These are phyloP conservation scores for Exophiala sp. DNA, from an alignment of 2,329 filamentous ascomycete genomes.

Conservation along the genomic window DNA sequence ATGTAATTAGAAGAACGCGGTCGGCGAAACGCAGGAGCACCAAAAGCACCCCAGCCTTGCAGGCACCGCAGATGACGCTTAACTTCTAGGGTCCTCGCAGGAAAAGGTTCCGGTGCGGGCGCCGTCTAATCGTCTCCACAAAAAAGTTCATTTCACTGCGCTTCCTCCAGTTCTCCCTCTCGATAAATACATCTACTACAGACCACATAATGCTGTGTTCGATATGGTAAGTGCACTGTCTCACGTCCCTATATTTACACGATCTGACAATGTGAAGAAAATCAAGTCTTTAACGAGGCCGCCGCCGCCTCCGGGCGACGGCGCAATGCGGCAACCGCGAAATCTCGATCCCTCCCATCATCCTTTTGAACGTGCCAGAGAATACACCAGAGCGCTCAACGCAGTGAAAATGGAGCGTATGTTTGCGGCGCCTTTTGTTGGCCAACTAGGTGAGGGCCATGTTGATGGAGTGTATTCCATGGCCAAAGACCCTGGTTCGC, in stretches of 20 bases:
- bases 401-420: constrained; percentile 91
- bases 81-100: not conserved
- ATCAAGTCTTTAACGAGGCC: constrained; percentile 53
- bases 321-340: constrained; percentile 44
- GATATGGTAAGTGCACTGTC: constrained; percentile 15
- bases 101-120: not conserved
- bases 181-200: not conserved
- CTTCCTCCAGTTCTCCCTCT: not conserved
- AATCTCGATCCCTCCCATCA: constrained; percentile 78
- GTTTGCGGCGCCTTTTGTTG: constrained; percentile 81
- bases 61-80: constrained; percentile 2
- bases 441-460: constrained; percentile 82
- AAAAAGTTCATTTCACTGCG: constrained; percentile 12
- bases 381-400: constrained; percentile 75
- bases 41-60: not conserved
- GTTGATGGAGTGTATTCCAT: constrained; percentile 85
- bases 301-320: constrained; percentile 45
- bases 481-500: constrained; percentile 71
- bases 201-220: constrained; percentile 2
- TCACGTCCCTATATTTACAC: not conserved
- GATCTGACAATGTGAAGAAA: constrained; percentile 39
- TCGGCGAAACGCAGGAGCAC: not conserved
- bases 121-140: constrained; percentile 10
- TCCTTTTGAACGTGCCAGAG: constrained; percentile 84
- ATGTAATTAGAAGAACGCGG: constrained; percentile 7